A percentile compares a stretch with the other conserved stretches of the same genome.
Evolutionary conservation across 1,139 yeast species (phyloP).

Genomic region (Pichia sp.): DNA sequence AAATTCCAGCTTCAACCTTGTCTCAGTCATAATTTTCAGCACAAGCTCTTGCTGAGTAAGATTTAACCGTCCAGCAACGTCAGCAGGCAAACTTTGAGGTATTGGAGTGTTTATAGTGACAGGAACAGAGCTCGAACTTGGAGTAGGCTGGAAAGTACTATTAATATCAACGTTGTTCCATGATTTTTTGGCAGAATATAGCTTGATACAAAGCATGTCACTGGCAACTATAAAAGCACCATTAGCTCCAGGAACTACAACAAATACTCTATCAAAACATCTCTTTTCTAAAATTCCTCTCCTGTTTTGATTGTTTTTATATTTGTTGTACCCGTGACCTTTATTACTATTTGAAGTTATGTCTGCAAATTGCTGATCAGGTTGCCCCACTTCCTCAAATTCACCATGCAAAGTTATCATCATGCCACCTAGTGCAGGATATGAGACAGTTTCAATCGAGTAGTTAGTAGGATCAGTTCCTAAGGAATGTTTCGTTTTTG

Average conservation of each 20-base stretch:
- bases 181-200: slow-evolving; percentile 54
- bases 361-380: slow-evolving; percentile 21
- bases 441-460: slow-evolving; percentile 75
- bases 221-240: slow-evolving; percentile 79
- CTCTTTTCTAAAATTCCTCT: slow-evolving; percentile 52
- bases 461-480: slow-evolving; percentile 58
- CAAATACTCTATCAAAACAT: slow-evolving; percentile 82
- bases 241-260: slow-evolving; percentile 68
- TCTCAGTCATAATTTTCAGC: slow-evolving; percentile 62
- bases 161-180: slow-evolving; percentile 39
- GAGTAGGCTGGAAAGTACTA: not conserved
- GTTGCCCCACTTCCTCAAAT: slow-evolving; percentile 56
- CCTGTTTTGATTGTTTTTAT: slow-evolving; percentile 13
- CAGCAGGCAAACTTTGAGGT: slow-evolving; percentile 40
- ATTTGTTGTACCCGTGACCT: slow-evolving; percentile 19
- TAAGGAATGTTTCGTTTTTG: slow-evolving; percentile 70
- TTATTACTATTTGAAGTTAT: slow-evolving; percentile 13
- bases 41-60: slow-evolving; percentile 64
- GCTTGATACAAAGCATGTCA: slow-evolving; percentile 69
- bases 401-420: slow-evolving; percentile 79
- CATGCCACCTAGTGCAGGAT: slow-evolving; percentile 70
- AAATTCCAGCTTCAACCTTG: slow-evolving; percentile 72
- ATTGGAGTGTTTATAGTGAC: not conserved
- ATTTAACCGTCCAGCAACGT: slow-evolving; percentile 48
- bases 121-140: not conserved